These are phyloP conservation scores for Diaporthe sp. DNA, from an alignment of 2,329 filamentous ascomycete genomes.

Conservation along the genomic window DNA sequence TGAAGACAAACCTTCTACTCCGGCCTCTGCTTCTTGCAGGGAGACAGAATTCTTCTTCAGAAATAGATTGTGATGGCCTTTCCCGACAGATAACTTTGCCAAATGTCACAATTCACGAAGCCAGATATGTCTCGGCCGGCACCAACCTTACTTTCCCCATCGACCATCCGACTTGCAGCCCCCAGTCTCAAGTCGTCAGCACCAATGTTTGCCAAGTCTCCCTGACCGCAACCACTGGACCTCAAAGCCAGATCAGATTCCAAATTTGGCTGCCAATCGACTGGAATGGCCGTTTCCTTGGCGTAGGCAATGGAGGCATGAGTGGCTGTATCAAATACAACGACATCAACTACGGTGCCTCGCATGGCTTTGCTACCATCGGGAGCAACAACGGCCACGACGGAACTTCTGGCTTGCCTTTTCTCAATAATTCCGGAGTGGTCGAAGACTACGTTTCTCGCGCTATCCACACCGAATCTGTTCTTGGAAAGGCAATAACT, in stretches of 20 bases:
- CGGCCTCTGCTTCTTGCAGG: background rate
- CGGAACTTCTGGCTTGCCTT: conserved; percentile 47
- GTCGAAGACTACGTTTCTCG: conserved; percentile 50
- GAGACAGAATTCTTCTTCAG: background rate
- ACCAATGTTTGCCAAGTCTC: conserved; percentile 44
- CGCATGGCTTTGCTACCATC: conserved; percentile 54
- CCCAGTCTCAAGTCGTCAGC: conserved; percentile 36
- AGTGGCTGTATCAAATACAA: conserved; percentile 58
- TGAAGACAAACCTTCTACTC: background rate
- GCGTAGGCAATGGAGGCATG: conserved; percentile 60
- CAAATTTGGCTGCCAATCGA: conserved; percentile 57
- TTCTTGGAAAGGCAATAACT: conserved; percentile 57
- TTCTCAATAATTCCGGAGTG: conserved; percentile 49
- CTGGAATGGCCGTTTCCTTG: conserved; percentile 57
- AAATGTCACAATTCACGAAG: conserved; percentile 49
- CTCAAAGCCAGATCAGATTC: conserved; percentile 54
- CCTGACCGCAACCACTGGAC: conserved; percentile 41
- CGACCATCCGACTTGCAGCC: conserved; percentile 48
- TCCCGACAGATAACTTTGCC: conserved; percentile 34
- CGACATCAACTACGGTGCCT: conserved; percentile 53
- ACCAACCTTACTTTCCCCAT: conserved; percentile 51
- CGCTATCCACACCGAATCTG: conserved; percentile 58
- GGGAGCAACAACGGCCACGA: conserved; percentile 63
- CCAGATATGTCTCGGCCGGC: conserved; percentile 49
- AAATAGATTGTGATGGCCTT: background rate